Conservation (phyloP, 2,329 filamentous ascomycete species). For the Aspergillus sp. region DNA sequence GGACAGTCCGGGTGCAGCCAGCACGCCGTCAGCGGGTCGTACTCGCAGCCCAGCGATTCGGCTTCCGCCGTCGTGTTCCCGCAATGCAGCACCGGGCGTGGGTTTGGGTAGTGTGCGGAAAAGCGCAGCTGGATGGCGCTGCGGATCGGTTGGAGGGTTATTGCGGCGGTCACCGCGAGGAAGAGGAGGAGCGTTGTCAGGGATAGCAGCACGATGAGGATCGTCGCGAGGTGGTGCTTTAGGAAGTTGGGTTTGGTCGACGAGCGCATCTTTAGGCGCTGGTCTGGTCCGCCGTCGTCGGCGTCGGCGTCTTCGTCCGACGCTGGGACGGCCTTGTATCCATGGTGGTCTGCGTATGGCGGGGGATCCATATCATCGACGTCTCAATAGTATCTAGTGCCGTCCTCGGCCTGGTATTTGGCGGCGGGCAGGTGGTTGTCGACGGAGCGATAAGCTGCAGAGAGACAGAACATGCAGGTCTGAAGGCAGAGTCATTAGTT, state of each 20-base stretch:
- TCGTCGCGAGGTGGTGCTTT: constrained; percentile 5
- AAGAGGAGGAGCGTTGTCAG: constrained; percentile 4
- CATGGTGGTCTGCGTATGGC: background rate
- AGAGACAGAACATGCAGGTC: background rate
- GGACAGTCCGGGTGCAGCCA: constrained; percentile 10
- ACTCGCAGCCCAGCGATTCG: constrained; percentile 6
- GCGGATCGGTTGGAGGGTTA: constrained; percentile 5
- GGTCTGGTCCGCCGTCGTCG: constrained; percentile 2
- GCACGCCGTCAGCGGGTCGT: constrained; percentile 9
- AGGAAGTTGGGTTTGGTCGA: constrained; percentile 1
- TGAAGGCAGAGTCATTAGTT: background rate
- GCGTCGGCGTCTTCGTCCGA: constrained; percentile 3
- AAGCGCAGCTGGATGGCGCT: constrained; percentile 3
- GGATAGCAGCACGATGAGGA: constrained; percentile 6
- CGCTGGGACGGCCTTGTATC: constrained; percentile 1
- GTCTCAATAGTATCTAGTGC: background rate
- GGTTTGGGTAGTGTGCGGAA: background rate
- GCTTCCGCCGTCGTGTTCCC: constrained; percentile 9
- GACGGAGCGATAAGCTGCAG: background rate
- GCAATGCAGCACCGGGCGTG: constrained; percentile 4
- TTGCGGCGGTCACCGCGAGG: constrained; percentile 4
- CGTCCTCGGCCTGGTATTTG: background rate
- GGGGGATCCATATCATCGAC: background rate
- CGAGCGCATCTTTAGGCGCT: background rate
- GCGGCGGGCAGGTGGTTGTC: background rate